Conservation (phyloP, 2,329 filamentous ascomycete genomes). For the Colletotrichum cuscutae region DNA sequence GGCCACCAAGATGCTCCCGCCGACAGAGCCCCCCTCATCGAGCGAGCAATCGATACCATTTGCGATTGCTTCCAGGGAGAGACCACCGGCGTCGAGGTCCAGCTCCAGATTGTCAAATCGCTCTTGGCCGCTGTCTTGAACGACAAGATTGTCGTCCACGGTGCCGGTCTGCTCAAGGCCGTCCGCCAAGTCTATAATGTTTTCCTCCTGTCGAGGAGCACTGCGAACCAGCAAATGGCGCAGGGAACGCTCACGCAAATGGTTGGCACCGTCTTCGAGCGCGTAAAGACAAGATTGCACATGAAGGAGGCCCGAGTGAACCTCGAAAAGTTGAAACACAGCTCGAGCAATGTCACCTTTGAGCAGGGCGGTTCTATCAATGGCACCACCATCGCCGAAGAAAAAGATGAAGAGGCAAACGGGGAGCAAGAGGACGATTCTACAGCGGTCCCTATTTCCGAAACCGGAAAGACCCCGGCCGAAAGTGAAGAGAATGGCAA, state of each 20-base stretch:
- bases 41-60: conserved; percentile 98
- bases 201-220: conserved; percentile 93
- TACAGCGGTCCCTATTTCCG: conserved; percentile 39
- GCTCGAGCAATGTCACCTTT: conserved; percentile 63
- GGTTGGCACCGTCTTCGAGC: conserved; percentile 97
- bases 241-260: conserved; percentile 98
- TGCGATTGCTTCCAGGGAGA: conserved; percentile 99
- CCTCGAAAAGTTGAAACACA: conserved; percentile 61
- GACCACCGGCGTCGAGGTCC: conserved; percentile 89
- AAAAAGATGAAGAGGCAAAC: conserved; percentile 51
- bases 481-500: conserved; percentile 45
- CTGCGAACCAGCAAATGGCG: conserved; percentile 94
- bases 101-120: conserved; percentile 98
- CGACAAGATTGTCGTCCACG: conserved; percentile 98
- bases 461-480: conserved; percentile 40
- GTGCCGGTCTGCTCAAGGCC: conserved; percentile 93
- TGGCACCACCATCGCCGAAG: conserved; percentile 47
- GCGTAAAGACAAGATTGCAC: conserved; percentile 86
- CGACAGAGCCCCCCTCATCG: conserved; percentile 86
- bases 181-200: conserved; percentile 99
- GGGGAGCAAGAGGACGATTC: conserved; percentile 33
- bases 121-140: conserved; percentile 94
- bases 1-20: conserved; percentile 39
- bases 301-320: conserved; percentile 84
- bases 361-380: conserved; percentile 56